Evolutionary conservation across 176 grass and related monocot species (phyloP).

Genomic region (Aegilops umbellulata): DNA sequence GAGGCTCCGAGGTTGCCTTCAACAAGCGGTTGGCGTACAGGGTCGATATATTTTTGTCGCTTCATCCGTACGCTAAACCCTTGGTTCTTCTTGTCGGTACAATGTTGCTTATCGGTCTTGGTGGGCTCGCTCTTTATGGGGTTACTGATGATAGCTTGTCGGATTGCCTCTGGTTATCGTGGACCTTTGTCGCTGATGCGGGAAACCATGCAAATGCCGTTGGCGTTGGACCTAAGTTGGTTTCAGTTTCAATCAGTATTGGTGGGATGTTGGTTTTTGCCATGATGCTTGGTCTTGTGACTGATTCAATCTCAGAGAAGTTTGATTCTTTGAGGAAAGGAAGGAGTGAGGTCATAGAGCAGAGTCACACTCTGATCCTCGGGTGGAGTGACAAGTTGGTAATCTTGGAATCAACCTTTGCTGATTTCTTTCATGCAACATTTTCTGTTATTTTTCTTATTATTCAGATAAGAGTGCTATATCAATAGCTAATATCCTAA

Average conservation of each 20-base stretch:
- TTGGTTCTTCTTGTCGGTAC: constrained; percentile 71
- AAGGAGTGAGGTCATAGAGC: constrained; percentile 70
- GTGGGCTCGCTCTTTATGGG: constrained; percentile 57
- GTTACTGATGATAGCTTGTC: constrained; percentile 62
- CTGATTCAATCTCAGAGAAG: constrained; percentile 77
- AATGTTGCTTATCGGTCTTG: constrained; percentile 66
- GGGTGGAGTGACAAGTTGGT: constrained; percentile 83
- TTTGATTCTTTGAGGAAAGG: constrained; percentile 87
- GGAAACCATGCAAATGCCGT: constrained; percentile 67
- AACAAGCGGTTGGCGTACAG: constrained; percentile 69
- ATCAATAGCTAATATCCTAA: neutral
- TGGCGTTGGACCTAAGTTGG: constrained; percentile 67
- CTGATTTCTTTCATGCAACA: neutral
- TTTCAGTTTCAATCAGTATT: constrained; percentile 71
- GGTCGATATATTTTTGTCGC: constrained; percentile 69
- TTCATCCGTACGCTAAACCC: constrained; percentile 68
- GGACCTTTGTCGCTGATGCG: constrained; percentile 72
- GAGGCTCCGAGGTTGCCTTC: constrained; percentile 42
- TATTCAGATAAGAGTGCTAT: neutral
- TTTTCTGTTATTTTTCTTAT: neutral
- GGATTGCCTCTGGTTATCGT: constrained; percentile 70
- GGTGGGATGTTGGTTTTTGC: constrained; percentile 82
- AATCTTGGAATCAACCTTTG: constrained; percentile 17
- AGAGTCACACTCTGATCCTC: constrained; percentile 67
- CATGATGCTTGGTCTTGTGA: constrained; percentile 87